A percentile compares a stretch with the other conserved stretches of the same genome.
Evolutionary conservation across 345 rosid species (phyloP).

Genomic region (Linum trigynum): DNA sequence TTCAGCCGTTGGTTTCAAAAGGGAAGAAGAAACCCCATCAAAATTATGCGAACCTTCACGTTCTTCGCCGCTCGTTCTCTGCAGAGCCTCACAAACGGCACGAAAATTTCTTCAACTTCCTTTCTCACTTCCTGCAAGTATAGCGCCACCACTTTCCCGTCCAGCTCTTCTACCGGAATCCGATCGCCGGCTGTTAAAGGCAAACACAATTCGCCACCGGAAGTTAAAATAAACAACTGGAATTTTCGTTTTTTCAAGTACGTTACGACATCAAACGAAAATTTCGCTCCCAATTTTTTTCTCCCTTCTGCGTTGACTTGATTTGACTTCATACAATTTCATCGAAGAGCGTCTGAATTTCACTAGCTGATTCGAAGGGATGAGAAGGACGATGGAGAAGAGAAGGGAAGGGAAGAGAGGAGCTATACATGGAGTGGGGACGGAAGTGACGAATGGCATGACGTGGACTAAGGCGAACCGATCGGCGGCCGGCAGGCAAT

Average conservation of each 20-base stretch:
- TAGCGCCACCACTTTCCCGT: slow-evolving; percentile 55
- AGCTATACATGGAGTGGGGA: slow-evolving; percentile 61
- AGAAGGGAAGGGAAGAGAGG: background rate
- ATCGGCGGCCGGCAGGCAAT: slow-evolving; percentile 35
- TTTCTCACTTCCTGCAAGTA: slow-evolving; percentile 48
- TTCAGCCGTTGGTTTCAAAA: background rate
- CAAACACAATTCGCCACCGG: background rate
- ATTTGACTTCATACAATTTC: no score
- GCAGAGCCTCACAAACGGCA: slow-evolving; percentile 48
- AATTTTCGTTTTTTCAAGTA: no score
- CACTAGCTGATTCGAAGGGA: background rate
- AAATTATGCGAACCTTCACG: background rate
- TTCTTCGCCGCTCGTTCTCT: slow-evolving; percentile 29
- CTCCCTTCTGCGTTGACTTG: no score
- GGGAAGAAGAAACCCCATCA: background rate
- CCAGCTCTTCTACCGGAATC: slow-evolving; percentile 53
- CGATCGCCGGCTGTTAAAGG: slow-evolving; percentile 42
- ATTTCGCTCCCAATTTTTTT: no score
- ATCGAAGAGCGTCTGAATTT: no score
- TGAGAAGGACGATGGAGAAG: background rate
- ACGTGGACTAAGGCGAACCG: slow-evolving; percentile 69
- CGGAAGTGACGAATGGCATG: slow-evolving; percentile 46
- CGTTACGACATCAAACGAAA: no score
- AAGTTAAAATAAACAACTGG: background rate
- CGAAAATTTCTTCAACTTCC: slow-evolving; percentile 37